Base-by-base conservation (phyloP, 352 stramenopile species). In the Blastocystis sp. region DNA sequence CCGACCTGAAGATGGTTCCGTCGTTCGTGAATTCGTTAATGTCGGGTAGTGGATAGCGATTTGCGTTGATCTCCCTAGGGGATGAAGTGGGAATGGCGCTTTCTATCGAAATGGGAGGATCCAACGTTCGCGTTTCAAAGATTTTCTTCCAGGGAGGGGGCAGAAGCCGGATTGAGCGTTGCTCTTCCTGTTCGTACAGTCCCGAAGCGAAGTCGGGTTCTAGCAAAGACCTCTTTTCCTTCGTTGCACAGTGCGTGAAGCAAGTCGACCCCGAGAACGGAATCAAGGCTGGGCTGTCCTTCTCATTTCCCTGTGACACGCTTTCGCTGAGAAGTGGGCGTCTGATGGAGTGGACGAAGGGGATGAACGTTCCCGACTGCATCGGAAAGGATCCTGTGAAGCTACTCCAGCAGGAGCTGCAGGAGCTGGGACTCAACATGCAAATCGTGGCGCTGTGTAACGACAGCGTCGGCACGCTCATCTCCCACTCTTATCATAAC, bases 301-400 rank as follows among this genome's bases (percentile, higher is more conserved):
- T 92, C 80, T 92, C 90, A 45, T 92, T 91, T 66, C 91, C 91
- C 13, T 77, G 82, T 24, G 29, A 91, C 13, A 91, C 91, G 55
- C 33, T 31, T 39, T 82, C 76, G 26, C 33, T 92, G 10, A 62
- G 79, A 41, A 37, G 60, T 29, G 91, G 91, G 4, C 41, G 16
- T 31, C 77, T 92, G 26, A 85, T 92, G 66, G 76, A 90, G 37
- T 92, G 91, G 91, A 92, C 91, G 2, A 92, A 92, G 65, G 90
- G 66, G 1, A 91, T 92, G 26, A 70, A 6, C 41, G 80, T 63
- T 37, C n/a, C 10, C 12, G 91, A 76, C 29, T 90, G 90, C 0
- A 90, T 76, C 19, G 91, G 71, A 62, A 33, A 91, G 37, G 90
- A 92, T 60, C 90, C 92, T 24, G 80, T 91, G 13, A 50, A 59